Evolutionary conservation across 441 rosid genomes (phyloP).

Genomic region (Macaranga tanarius): DNA sequence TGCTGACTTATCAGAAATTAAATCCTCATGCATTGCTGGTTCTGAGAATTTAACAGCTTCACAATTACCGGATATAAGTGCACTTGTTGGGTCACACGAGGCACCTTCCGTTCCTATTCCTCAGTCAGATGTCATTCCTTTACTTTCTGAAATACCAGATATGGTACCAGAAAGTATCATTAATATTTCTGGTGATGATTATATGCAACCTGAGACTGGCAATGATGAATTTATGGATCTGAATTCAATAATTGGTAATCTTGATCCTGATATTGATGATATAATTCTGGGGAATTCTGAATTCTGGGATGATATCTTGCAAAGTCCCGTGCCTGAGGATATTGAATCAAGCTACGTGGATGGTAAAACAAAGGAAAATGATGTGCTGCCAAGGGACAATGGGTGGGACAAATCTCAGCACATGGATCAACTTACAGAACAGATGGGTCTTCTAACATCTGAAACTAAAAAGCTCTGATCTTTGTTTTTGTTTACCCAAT

Average conservation of each 20-base stretch:
- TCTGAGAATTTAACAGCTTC: conserved; percentile 45
- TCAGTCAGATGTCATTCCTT: conserved; percentile 47
- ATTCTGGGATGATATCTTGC: conserved; percentile 58
- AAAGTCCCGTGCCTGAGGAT: conserved; percentile 58
- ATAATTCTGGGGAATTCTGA: conserved; percentile 49
- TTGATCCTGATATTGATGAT: conserved; percentile 71
- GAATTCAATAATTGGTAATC: conserved; percentile 38
- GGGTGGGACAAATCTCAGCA: conserved; percentile 48
- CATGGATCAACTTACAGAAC: conserved; percentile 72
- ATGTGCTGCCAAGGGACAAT: conserved; percentile 35
- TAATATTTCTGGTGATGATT: conserved; percentile 44
- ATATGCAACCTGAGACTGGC: conserved; percentile 36
- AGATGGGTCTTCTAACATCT: conserved; percentile 75
- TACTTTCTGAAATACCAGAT: conserved; percentile 48
- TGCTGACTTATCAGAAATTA: conserved; percentile 45
- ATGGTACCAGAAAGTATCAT: conserved; percentile 43
- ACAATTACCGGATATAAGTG: conserved; percentile 38
- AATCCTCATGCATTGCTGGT: conserved; percentile 32
- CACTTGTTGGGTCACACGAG: conserved; percentile 35
- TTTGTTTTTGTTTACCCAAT: conserved; percentile 4
- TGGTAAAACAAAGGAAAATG: conserved; percentile 28
- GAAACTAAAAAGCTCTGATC: conserved; percentile 39
- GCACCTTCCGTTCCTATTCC: conserved; percentile 38
- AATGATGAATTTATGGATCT: conserved; percentile 48
- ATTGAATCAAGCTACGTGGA: conserved; percentile 51